Evolutionary conservation across 352 stramenopile genomes (phyloP).

Genomic region (Globisporangium mamillatum): DNA sequence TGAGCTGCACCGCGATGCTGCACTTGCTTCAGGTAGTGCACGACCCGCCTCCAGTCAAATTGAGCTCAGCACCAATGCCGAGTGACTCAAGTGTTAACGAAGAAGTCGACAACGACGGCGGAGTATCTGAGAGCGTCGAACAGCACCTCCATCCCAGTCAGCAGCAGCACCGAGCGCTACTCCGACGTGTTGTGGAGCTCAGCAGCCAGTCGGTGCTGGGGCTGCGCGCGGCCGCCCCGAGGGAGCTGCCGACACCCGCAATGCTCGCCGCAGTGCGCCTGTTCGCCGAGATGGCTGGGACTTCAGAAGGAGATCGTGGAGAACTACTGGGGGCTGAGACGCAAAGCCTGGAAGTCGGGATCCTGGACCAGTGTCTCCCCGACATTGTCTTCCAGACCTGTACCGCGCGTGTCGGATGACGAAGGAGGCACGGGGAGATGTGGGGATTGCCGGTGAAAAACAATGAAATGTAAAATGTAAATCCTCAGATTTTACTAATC

Average conservation of each 20-base stretch:
- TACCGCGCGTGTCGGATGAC: not conserved
- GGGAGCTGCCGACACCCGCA: slow-evolving; percentile 16
- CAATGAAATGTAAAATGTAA: too few relatives aligned
- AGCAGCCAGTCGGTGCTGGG: slow-evolving; percentile 20
- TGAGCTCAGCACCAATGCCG: not conserved
- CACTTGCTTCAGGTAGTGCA: slow-evolving; percentile 8
- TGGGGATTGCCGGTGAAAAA: too few relatives aligned
- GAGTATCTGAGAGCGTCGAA: not conserved
- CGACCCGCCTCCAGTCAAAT: not conserved
- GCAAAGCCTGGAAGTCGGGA: not conserved
- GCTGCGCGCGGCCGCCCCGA: slow-evolving; percentile 19
- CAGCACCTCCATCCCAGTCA: not conserved
- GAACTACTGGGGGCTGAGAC: too few relatives aligned
- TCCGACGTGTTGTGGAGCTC: slow-evolving; percentile 11
- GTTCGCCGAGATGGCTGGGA: slow-evolving; percentile 3
- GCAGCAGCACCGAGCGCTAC: not conserved
- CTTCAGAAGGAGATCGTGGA: not conserved
- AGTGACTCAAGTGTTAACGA: not conserved
- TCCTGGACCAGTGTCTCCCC: slow-evolving; percentile 15
- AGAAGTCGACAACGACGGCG: not conserved
- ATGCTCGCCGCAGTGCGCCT: slow-evolving; percentile 15
- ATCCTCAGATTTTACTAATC: too few relatives aligned
- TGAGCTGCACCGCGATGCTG: slow-evolving; percentile 35
- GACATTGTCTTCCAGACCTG: slow-evolving; percentile 13
- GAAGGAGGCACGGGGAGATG: too few relatives aligned